Evolutionary conservation across 805 yeast species (phyloP).

Genomic region (Zygosaccharomyces pseudorouxii): DNA sequence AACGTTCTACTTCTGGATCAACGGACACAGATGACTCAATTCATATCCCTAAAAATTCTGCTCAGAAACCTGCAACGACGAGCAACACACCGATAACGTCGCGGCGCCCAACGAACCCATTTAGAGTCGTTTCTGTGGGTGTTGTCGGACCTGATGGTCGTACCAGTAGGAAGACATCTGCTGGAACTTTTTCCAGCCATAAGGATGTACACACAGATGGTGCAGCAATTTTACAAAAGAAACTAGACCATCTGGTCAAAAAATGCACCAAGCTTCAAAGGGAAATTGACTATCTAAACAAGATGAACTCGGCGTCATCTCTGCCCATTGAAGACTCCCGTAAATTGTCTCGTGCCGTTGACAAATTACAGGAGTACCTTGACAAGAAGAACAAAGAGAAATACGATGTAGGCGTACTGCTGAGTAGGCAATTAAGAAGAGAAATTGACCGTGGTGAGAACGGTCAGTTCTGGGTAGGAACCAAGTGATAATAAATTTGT

Average conservation of each 20-base stretch:
- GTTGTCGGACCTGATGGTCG: slow-evolving; percentile 10
- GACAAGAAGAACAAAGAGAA: slow-evolving; percentile 41
- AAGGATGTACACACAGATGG: slow-evolving; percentile 8
- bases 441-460: slow-evolving; percentile 41
- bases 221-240: slow-evolving; percentile 29
- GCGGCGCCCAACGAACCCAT: slow-evolving; percentile 28
- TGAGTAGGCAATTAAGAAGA: slow-evolving; percentile 40
- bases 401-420: slow-evolving; percentile 40
- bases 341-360: slow-evolving; percentile 37
- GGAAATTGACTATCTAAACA: slow-evolving; percentile 38
- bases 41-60: slow-evolving; percentile 10
- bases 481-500: slow-evolving; percentile 12
- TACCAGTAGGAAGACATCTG: slow-evolving; percentile 17
- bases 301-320: slow-evolving; percentile 35
- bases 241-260: slow-evolving; percentile 31
- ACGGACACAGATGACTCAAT: slow-evolving; percentile 10
- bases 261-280: slow-evolving; percentile 38
- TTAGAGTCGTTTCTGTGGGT: slow-evolving; percentile 34
- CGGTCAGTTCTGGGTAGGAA: slow-evolving; percentile 37
- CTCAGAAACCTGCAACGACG: slow-evolving; percentile 6
- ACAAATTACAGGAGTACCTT: slow-evolving; percentile 37
- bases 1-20: background rate
- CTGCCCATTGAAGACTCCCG: slow-evolving; percentile 39
- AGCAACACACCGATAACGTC: slow-evolving; percentile 3
- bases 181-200: slow-evolving; percentile 5